Conservation (phyloP, 805 yeast genomes). For the Kuraishia borneana region DNA sequence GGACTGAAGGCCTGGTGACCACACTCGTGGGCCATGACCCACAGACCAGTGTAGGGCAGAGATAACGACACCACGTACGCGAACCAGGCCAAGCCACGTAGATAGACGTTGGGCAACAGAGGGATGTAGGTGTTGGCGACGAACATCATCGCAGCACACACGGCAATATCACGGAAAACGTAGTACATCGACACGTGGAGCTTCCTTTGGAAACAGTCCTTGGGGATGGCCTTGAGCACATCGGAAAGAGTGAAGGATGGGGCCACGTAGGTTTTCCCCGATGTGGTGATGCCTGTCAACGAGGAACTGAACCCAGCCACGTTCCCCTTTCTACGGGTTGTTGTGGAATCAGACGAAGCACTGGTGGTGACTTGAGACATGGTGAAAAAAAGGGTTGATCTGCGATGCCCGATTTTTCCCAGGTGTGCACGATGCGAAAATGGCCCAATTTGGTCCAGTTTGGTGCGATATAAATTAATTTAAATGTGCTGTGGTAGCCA, state of each 20-base stretch:
- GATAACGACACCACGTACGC: constrained; percentile 29
- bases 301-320: constrained; percentile 11
- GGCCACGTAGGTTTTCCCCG: constrained; percentile 43
- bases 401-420: too few relatives aligned
- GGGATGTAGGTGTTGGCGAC: constrained; percentile 33
- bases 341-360: too few relatives aligned
- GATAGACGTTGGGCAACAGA: constrained; percentile 16
- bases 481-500: too few relatives aligned
- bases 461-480: too few relatives aligned
- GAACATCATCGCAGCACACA: constrained; percentile 30
- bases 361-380: too few relatives aligned
- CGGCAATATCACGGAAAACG: constrained; percentile 39
- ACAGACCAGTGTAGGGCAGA: constrained; percentile 43
- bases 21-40: constrained; percentile 58
- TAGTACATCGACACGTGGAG: constrained; percentile 35
- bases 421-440: too few relatives aligned
- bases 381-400: too few relatives aligned
- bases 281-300: constrained; percentile 34
- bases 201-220: constrained; percentile 48
- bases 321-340: constrained; percentile 10
- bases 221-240: constrained; percentile 45
- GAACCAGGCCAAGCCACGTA: constrained; percentile 31
- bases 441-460: too few relatives aligned
- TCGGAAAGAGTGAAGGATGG: constrained; percentile 57
- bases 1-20: constrained; percentile 55